Evolutionary conservation across 1,139 yeast genomes (phyloP).

Genomic region (Sugiyamaella pinicola): DNA sequence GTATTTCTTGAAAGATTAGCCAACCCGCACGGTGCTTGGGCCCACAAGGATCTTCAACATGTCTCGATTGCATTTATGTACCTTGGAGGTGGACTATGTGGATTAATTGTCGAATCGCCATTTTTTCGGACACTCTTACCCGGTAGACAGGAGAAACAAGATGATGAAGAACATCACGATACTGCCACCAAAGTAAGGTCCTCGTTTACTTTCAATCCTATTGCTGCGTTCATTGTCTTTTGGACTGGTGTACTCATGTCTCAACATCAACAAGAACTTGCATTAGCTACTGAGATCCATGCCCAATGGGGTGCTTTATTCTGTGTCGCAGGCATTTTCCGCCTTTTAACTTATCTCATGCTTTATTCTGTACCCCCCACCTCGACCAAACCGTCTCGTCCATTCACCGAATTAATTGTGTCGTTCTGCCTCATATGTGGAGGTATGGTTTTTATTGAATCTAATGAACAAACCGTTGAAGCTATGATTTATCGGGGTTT

Average conservation of each 20-base stretch:
- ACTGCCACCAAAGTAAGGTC: not conserved
- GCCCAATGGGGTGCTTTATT: slow-evolving; percentile 89
- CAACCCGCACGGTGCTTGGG: slow-evolving; percentile 70
- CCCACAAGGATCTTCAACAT: slow-evolving; percentile 92
- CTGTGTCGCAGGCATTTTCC: slow-evolving; percentile 73
- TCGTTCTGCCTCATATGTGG: slow-evolving; percentile 83
- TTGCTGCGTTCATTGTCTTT: slow-evolving; percentile 88
- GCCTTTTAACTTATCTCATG: slow-evolving; percentile 67
- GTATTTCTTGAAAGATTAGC: slow-evolving; percentile 88
- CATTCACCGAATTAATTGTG: slow-evolving; percentile 80
- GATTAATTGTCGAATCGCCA: slow-evolving; percentile 72
- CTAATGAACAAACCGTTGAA: slow-evolving; percentile 79
- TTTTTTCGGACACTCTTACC: slow-evolving; percentile 42
- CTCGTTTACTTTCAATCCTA: slow-evolving; percentile 59
- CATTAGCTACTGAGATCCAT: slow-evolving; percentile 75
- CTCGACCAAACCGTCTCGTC: slow-evolving; percentile 57
- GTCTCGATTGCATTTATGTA: slow-evolving; percentile 93
- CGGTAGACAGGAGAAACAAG: slow-evolving; percentile 15
- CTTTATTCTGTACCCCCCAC: slow-evolving; percentile 55
- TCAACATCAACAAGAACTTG: slow-evolving; percentile 83
- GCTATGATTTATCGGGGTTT: slow-evolving; percentile 84
- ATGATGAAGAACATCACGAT: not conserved
- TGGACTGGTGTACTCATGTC: slow-evolving; percentile 99
- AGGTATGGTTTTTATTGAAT: slow-evolving; percentile 88
- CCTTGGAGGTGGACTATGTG: slow-evolving; percentile 91